Conservation (phyloP, 495 filamentous ascomycete genomes). For the Trichoderma gamsii region DNA sequence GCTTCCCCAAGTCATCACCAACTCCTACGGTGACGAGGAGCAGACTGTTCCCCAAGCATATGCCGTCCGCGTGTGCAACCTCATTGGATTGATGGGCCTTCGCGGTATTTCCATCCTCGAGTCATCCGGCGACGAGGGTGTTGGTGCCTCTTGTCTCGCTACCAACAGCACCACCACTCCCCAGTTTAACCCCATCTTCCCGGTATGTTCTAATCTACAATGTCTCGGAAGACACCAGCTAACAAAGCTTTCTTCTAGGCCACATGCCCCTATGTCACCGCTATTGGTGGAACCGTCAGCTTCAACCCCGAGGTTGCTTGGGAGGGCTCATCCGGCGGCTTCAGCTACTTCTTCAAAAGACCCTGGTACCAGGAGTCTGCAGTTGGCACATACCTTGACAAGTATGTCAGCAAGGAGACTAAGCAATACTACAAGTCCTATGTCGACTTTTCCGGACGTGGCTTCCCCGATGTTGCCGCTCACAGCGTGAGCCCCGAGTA, state of each 20-base stretch:
- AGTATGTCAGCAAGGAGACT: not conserved
- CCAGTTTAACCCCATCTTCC: slow-evolving; percentile 10
- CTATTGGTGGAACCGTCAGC: slow-evolving; percentile 58
- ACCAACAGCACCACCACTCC: slow-evolving; percentile 49
- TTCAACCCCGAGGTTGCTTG: slow-evolving; percentile 52
- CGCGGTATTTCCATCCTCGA: slow-evolving; percentile 71
- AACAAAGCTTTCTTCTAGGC: slow-evolving; percentile 62
- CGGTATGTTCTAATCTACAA: not conserved
- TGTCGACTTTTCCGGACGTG: slow-evolving; percentile 64
- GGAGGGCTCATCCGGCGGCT: slow-evolving; percentile 60
- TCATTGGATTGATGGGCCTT: slow-evolving; percentile 57
- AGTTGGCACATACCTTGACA: slow-evolving; percentile 51
- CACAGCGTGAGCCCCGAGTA: slow-evolving; percentile 12
- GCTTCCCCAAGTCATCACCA: slow-evolving; percentile 70
- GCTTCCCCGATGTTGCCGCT: slow-evolving; percentile 43
- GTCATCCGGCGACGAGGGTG: slow-evolving; percentile 66
- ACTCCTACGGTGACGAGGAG: slow-evolving; percentile 78
- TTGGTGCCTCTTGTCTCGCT: slow-evolving; percentile 58
- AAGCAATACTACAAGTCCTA: slow-evolving; percentile 41
- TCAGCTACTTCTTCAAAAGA: slow-evolving; percentile 58
- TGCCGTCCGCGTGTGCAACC: slow-evolving; percentile 62
- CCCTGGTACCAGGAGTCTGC: slow-evolving; percentile 56
- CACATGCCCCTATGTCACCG: slow-evolving; percentile 66
- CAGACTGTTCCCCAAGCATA: slow-evolving; percentile 65
- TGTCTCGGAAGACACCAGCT: slow-evolving; percentile 15